phyloP scores from a whole-genome alignment of 2,329 filamentous ascomycete species.

The Trichoderma sp. region DNA sequence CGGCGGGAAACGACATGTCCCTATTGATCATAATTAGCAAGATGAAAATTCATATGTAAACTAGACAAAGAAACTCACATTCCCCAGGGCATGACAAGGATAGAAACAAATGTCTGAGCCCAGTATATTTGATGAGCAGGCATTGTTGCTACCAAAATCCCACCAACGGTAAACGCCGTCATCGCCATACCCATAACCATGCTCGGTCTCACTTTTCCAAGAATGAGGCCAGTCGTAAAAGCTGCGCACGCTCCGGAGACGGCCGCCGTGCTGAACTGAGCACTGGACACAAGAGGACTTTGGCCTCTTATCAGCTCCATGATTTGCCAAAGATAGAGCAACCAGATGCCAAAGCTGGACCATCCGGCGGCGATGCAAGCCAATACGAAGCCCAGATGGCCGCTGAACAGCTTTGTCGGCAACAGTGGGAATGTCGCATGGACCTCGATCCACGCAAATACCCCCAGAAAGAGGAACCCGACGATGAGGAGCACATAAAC shows the following conservation, averaged over 20 bases:
- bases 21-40: conserved; percentile 39
- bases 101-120: conserved; percentile 55
- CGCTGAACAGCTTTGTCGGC: conserved; percentile 11
- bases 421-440: conserved; percentile 1
- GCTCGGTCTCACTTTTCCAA: conserved; percentile 28
- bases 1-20: conserved; percentile 63
- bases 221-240: conserved; percentile 39
- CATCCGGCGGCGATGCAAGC: conserved; percentile 49
- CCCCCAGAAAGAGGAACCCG: conserved; percentile 48
- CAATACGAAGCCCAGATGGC: conserved; percentile 44
- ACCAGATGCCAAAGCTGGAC: conserved; percentile 49
- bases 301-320: conserved; percentile 39
- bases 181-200: conserved; percentile 42
- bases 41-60: not conserved
- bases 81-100: conserved; percentile 17
- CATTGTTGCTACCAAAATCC: conserved; percentile 40
- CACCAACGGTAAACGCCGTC: conserved; percentile 40
- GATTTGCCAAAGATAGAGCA: conserved; percentile 47
- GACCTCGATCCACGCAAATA: conserved; percentile 55
- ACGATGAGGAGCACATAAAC: conserved; percentile 54
- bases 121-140: conserved; percentile 58
- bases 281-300: conserved; percentile 40
- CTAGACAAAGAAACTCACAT: not conserved
- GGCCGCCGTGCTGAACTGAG: conserved; percentile 35
- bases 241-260: conserved; percentile 42